A percentile compares a stretch with the other conserved stretches of the same genome.
Conservation (phyloP, 192 early-diverging fungal genomes). For the Coemansia sp. region DNA sequence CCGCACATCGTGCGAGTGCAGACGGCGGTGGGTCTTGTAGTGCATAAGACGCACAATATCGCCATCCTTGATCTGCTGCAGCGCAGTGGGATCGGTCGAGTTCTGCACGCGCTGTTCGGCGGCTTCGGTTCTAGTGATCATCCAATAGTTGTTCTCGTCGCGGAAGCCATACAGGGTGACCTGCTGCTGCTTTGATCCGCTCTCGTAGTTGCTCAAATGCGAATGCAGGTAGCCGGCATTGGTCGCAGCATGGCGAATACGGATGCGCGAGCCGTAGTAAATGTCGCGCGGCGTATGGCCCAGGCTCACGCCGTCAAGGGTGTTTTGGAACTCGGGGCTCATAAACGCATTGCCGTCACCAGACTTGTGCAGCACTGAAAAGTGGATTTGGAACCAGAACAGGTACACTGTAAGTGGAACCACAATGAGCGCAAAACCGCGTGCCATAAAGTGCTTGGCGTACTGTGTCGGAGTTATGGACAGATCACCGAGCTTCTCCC, state of each 20-base stretch:
- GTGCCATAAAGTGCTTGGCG: constrained; percentile 75
- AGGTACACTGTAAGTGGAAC: constrained; percentile 80
- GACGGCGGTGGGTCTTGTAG: constrained; percentile 57
- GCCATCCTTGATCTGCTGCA: constrained; percentile 61
- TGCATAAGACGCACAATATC: constrained; percentile 80
- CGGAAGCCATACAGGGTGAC: constrained; percentile 75
- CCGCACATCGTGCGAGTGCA: constrained; percentile 74
- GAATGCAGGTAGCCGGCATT: constrained; percentile 56
- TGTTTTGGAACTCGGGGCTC: constrained; percentile 84
- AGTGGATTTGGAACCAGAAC: constrained; percentile 87
- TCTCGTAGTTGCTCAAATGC: constrained; percentile 66
- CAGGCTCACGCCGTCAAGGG: constrained; percentile 64
- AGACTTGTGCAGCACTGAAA: constrained; percentile 67
- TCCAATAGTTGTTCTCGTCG: constrained; percentile 88
- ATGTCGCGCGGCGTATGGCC: constrained; percentile 51
- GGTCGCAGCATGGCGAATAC: constrained; percentile 52
- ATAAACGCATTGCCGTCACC: constrained; percentile 95
- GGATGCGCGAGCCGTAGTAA: constrained; percentile 50
- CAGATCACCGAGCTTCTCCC: constrained; percentile 77
- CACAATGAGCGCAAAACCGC: constrained; percentile 79
- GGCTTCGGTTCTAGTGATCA: constrained; percentile 46
- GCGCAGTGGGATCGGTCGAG: constrained; percentile 35
- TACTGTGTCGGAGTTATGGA: constrained; percentile 57
- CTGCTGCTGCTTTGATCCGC: constrained; percentile 76
- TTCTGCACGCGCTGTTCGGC: constrained; percentile 27